phyloP scores from a whole-genome alignment of 345 rosid genomes.

The Murraya koenigii region DNA sequence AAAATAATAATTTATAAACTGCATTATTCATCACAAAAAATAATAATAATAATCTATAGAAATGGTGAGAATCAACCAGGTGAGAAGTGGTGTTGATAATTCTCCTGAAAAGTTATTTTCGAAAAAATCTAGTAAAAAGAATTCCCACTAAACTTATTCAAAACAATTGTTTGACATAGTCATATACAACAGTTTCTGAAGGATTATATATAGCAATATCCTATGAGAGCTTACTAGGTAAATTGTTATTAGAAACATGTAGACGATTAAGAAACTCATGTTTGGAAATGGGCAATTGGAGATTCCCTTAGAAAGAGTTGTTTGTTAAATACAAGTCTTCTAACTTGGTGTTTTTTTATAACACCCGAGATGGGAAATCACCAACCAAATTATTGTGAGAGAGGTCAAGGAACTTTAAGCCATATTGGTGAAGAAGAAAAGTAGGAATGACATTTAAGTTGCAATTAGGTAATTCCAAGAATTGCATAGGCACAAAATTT shows the following conservation, averaged over 20 bases:
- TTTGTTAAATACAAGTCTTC: not conserved
- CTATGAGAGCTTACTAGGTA: no score
- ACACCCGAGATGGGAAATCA: not conserved
- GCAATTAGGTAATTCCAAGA: not conserved
- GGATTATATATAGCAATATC: no score
- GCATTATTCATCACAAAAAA: no score
- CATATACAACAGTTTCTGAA: no score
- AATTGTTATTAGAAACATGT: no score
- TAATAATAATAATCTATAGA: no score
- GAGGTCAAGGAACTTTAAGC: not conserved
- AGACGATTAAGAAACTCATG: not conserved
- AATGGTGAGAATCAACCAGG: not conserved
- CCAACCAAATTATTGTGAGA: not conserved
- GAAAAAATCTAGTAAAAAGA: no score
- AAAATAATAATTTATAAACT: no score
- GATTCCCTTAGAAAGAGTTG: not conserved
- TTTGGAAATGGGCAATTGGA: not conserved
- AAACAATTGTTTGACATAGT: not conserved
- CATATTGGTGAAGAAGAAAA: not conserved
- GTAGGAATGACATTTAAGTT: not conserved
- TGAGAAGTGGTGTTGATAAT: not conserved
- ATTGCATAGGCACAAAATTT: constrained; percentile 1
- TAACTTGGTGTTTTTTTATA: not conserved
- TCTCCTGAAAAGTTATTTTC: not conserved
- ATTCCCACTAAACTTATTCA: not conserved